Percentiles rank a stretch among this genome's conserved stretches.
Evolutionary conservation across 164 flowering plant species (phyloP).

Genomic region (Chimonanthus salicifolius): DNA sequence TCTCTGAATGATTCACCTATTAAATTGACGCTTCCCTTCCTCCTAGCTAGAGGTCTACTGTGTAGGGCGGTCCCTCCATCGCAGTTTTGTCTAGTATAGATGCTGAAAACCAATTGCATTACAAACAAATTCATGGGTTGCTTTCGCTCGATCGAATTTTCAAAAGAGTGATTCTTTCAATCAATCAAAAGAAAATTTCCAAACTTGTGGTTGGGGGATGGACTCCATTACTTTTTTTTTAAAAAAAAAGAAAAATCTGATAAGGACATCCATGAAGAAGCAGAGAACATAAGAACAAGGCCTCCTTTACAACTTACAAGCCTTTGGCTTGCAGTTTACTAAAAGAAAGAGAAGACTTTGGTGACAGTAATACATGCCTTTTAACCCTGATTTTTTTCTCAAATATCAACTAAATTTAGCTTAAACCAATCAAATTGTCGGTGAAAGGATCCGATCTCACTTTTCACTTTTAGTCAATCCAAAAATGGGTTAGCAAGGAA

Average conservation of each 20-base stretch:
- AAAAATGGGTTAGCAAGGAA: too few relatives aligned
- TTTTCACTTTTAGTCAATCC: too few relatives aligned
- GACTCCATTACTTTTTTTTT: neutral
- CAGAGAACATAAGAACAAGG: neutral
- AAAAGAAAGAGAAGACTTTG: too few relatives aligned
- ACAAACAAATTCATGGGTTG: neutral
- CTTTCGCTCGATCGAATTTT: neutral
- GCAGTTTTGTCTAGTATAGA: neutral
- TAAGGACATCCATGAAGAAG: neutral
- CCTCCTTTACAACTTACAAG: neutral
- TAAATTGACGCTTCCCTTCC: too few relatives aligned
- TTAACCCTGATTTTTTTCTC: too few relatives aligned
- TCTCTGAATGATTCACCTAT: too few relatives aligned
- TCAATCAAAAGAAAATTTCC: neutral
- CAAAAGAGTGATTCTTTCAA: neutral
- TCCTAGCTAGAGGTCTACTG: too few relatives aligned
- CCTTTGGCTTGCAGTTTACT: too few relatives aligned
- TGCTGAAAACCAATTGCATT: neutral
- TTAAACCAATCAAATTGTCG: too few relatives aligned
- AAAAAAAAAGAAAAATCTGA: neutral
- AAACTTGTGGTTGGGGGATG: neutral
- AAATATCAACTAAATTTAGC: too few relatives aligned
- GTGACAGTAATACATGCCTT: too few relatives aligned
- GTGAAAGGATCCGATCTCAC: too few relatives aligned
- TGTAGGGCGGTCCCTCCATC: neutral